Evolutionary conservation across 139 green algal genomes (phyloP).

Genomic region (Chlorella sp.): DNA sequence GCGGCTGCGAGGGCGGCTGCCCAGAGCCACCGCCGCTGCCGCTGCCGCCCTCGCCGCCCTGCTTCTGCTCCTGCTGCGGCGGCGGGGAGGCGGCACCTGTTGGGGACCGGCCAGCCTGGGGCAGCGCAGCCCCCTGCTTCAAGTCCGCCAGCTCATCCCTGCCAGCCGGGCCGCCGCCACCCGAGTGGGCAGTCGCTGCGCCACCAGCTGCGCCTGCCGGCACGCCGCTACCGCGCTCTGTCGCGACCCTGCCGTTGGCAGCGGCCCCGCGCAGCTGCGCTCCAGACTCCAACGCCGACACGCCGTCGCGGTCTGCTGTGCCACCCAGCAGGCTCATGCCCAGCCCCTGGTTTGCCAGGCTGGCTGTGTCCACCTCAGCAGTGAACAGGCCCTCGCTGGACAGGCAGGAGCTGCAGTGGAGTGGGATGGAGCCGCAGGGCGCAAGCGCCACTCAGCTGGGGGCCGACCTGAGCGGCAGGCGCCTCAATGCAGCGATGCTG

Average conservation of each 20-base stretch:
- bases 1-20: too few relatives aligned
- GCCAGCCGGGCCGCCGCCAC: too few relatives aligned
- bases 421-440: background rate
- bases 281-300: slow-evolving; percentile 42
- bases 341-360: slow-evolving; percentile 28
- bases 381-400: slow-evolving; percentile 66
- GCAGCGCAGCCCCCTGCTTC: too few relatives aligned
- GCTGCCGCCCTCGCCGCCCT: background rate
- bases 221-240: background rate
- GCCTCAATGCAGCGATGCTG: too few relatives aligned
- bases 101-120: too few relatives aligned
- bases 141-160: too few relatives aligned
- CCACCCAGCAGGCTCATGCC: slow-evolving; percentile 58
- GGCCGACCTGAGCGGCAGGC: too few relatives aligned
- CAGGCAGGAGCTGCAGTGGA: slow-evolving; percentile 37
- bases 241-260: background rate
- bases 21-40: too few relatives aligned
- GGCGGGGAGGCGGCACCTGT: background rate
- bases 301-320: slow-evolving; percentile 8
- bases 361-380: slow-evolving; percentile 48
- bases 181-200: too few relatives aligned
- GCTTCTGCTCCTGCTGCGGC: slow-evolving; percentile 23
- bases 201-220: background rate
- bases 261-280: slow-evolving; percentile 6
- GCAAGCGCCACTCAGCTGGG: too few relatives aligned